Evolutionary conservation across 2,329 filamentous ascomycete species (phyloP).

Genomic region (Microascus cirrosus): DNA sequence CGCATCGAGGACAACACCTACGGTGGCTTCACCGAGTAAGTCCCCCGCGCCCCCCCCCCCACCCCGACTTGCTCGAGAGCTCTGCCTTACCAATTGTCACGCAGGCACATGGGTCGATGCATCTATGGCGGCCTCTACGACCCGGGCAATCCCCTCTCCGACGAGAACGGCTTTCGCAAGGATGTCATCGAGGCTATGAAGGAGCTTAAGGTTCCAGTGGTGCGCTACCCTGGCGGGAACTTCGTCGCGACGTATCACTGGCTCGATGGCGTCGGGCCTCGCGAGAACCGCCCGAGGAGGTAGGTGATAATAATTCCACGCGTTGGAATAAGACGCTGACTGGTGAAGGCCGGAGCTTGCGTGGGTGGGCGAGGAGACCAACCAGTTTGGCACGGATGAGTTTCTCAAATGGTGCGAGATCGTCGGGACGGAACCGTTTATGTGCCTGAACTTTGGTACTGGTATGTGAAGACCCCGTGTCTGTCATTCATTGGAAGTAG

Average conservation of each 20-base stretch:
- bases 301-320: constrained; percentile 8
- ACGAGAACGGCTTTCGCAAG: constrained; percentile 64
- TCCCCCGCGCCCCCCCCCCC: constrained; percentile 4
- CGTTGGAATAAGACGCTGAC: background rate
- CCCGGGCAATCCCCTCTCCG: constrained; percentile 60
- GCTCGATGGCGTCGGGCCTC: constrained; percentile 69
- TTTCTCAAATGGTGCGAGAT: constrained; percentile 72
- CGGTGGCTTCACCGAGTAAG: constrained; percentile 74
- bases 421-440: constrained; percentile 66
- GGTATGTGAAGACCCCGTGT: constrained; percentile 36
- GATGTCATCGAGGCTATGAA: constrained; percentile 66
- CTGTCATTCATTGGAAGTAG: background rate
- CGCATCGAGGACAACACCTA: constrained; percentile 74
- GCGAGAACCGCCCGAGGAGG: constrained; percentile 49
- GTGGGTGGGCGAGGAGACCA: constrained; percentile 67
- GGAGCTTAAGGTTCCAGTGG: constrained; percentile 64
- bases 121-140: constrained; percentile 84
- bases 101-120: constrained; percentile 76
- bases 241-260: constrained; percentile 81
- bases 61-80: background rate
- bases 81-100: background rate
- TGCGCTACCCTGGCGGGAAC: constrained; percentile 75
- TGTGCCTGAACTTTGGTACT: constrained; percentile 73
- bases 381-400: constrained; percentile 76
- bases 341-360: constrained; percentile 56